Percentiles rank a stretch among this genome's conserved stretches.
Conservation (phyloP, 2,329 filamentous ascomycete genomes). For the Coniochaeta ligniaria region DNA sequence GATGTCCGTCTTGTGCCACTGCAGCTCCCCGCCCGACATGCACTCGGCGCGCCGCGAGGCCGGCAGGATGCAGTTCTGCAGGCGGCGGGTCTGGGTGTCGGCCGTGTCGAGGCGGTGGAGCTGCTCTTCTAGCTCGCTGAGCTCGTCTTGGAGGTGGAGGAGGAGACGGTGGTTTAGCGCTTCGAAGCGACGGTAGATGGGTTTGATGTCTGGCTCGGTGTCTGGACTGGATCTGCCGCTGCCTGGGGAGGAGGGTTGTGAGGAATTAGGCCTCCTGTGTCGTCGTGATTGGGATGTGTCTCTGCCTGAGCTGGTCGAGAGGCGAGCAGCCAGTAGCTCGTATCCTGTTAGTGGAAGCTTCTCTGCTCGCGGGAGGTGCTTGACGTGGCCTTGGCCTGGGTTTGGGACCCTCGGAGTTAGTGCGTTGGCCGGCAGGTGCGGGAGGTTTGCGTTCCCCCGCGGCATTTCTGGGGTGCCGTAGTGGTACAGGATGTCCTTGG, state of each 20-base stretch:
- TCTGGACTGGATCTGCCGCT: background rate
- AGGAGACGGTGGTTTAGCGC: conserved; percentile 75
- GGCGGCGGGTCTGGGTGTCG: conserved; percentile 40
- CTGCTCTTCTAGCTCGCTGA: conserved; percentile 73
- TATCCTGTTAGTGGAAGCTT: conserved; percentile 49
- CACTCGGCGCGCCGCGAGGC: conserved; percentile 54
- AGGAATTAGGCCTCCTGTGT: conserved; percentile 13
- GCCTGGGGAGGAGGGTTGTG: background rate
- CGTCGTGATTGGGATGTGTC: background rate
- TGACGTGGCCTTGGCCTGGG: conserved; percentile 20
- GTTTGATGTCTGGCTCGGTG: conserved; percentile 26
- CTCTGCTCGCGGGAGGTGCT: conserved; percentile 30
- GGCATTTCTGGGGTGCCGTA: conserved; percentile 37
- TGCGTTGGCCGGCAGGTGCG: conserved; percentile 26
- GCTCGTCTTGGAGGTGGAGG: conserved; percentile 78
- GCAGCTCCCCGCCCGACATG: conserved; percentile 46
- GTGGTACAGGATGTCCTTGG: conserved; percentile 12
- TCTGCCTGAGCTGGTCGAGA: conserved; percentile 28
- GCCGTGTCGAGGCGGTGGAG: conserved; percentile 59
- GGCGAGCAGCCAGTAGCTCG: conserved; percentile 50
- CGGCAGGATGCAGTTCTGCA: conserved; percentile 38
- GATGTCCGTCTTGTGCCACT: conserved; percentile 53
- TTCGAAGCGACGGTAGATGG: conserved; percentile 79
- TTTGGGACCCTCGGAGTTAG: conserved; percentile 24
- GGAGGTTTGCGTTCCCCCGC: conserved; percentile 27